These are phyloP conservation scores for Syzygium jambos DNA, from an alignment of 345 rosid genomes.

Conservation along the genomic window DNA sequence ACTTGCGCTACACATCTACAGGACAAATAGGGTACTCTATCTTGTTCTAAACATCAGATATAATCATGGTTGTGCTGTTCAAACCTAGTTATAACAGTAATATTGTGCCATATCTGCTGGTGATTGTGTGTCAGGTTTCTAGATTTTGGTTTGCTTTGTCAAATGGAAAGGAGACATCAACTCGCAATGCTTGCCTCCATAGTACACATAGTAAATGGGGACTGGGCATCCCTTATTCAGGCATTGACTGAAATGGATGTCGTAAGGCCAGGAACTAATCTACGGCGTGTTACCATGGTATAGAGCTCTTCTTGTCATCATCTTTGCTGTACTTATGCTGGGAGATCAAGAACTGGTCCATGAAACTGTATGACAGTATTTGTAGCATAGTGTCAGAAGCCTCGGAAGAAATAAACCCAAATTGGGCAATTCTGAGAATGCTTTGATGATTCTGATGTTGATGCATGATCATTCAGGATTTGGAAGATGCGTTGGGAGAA, in stretches of 20 bases:
- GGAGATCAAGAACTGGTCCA: not conserved
- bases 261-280: constrained; percentile 70
- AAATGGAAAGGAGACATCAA: constrained; percentile 87
- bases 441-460: not conserved
- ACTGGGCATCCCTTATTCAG: constrained; percentile 73
- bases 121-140: constrained; percentile 51
- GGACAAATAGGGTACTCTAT: constrained; percentile 71
- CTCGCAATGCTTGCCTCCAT: constrained; percentile 91
- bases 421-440: not conserved
- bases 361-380: not conserved
- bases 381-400: not conserved
- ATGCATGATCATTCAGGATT: constrained; percentile 47
- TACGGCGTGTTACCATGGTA: constrained; percentile 69
- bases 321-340: not conserved
- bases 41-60: not conserved
- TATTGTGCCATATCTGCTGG: constrained; percentile 3
- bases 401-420: not conserved
- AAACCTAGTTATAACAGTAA: not conserved
- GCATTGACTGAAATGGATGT: constrained; percentile 91
- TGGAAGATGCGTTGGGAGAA: constrained; percentile 79
- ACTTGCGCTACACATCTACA: constrained; percentile 71
- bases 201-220: constrained; percentile 90
- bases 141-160: constrained; percentile 94
- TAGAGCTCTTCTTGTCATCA: not conserved
- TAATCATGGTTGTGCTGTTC: not conserved